These are phyloP conservation scores for Puccinia hordei DNA, from an alignment of 1,284 basidiomycete species.

Conservation along the genomic window DNA sequence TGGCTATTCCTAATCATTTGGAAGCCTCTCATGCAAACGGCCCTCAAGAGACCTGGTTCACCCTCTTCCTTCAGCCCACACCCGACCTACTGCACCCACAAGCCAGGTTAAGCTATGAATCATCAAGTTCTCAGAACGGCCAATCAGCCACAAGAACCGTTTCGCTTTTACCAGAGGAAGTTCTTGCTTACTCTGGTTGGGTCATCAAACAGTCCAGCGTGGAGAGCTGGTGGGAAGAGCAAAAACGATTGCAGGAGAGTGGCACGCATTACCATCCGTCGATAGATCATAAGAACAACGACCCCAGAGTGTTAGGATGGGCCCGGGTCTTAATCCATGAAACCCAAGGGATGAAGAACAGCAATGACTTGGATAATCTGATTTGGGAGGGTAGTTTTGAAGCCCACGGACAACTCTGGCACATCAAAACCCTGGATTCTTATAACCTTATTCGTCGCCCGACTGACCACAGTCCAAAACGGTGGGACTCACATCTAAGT, in stretches of 20 bases:
- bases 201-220: conserved; percentile 26
- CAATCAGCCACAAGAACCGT: neutral
- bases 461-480: neutral
- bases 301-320: conserved; percentile 22
- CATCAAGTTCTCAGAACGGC: neutral
- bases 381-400: conserved; percentile 28
- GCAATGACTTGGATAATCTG: conserved; percentile 3
- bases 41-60: conserved; percentile 18
- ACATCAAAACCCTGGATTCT: conserved; percentile 15
- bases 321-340: conserved; percentile 24
- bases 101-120: conserved; percentile 28
- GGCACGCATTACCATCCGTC: neutral
- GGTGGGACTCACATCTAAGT: conserved; percentile 2
- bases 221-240: conserved; percentile 15
- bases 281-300: neutral
- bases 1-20: neutral
- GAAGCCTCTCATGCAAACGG: neutral
- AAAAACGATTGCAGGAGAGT: neutral
- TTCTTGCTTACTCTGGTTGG: conserved; percentile 39
- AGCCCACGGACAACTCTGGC: conserved; percentile 16
- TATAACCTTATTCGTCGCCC: conserved; percentile 12
- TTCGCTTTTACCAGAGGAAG: neutral
- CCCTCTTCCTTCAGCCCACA: conserved; percentile 26
- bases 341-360: neutral
- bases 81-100: conserved; percentile 24